These are phyloP conservation scores for Suhomyces wounanorum DNA, from an alignment of 1,139 yeast genomes.

Conservation along the genomic window DNA sequence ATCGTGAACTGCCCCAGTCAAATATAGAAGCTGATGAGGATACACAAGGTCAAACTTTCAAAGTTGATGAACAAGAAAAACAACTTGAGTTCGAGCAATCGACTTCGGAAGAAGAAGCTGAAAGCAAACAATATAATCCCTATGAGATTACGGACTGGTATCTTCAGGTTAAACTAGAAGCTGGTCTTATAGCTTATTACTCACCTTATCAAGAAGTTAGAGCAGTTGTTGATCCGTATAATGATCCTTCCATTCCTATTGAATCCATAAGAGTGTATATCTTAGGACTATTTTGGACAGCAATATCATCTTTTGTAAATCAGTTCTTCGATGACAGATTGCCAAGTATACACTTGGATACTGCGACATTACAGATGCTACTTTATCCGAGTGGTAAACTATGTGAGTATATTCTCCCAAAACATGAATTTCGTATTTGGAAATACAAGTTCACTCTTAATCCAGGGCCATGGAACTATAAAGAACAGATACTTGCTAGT, in stretches of 20 bases:
- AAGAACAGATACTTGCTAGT: conserved; percentile 26
- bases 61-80: conserved; percentile 13
- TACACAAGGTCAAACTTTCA: not conserved
- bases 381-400: conserved; percentile 57
- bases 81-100: not conserved
- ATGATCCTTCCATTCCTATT: conserved; percentile 49
- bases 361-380: conserved; percentile 59
- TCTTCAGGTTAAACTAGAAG: conserved; percentile 20
- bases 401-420: conserved; percentile 26
- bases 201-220: conserved; percentile 70
- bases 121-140: conserved; percentile 15
- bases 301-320: conserved; percentile 56
- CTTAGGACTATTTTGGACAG: conserved; percentile 57
- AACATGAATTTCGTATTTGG: conserved; percentile 19
- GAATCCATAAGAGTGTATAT: conserved; percentile 62
- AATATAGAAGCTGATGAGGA: not conserved
- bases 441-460: conserved; percentile 21
- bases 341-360: conserved; percentile 47
- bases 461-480: conserved; percentile 27
- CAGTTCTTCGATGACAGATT: conserved; percentile 59
- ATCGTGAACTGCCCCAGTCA: not conserved
- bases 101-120: not conserved
- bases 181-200: conserved; percentile 45
- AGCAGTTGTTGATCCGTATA: conserved; percentile 54
- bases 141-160: conserved; percentile 17